A percentile compares a stretch with the other conserved stretches of the same genome.
Evolutionary conservation across 805 yeast species (phyloP).

Genomic region (Aciculoconidium aculeatum): DNA sequence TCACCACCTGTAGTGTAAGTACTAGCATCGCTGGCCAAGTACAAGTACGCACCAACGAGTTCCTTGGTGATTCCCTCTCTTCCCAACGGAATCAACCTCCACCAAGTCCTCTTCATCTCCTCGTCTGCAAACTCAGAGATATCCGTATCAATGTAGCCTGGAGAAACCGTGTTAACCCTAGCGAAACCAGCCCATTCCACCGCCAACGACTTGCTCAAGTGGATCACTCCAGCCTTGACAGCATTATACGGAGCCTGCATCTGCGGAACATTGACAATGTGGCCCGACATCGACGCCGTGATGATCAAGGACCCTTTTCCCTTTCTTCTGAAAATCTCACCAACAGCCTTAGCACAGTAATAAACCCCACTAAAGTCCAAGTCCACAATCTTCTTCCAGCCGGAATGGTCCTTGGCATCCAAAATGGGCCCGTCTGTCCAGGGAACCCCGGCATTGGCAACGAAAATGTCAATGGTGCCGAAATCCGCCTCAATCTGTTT

Average conservation of each 20-base stretch:
- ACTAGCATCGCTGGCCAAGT: constrained; percentile 40
- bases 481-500: constrained; percentile 56
- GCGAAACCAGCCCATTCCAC: constrained; percentile 46
- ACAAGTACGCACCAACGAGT: constrained; percentile 42
- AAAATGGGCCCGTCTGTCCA: constrained; percentile 39
- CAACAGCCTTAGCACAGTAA: constrained; percentile 39
- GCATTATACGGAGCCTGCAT: constrained; percentile 43
- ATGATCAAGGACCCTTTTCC: constrained; percentile 39
- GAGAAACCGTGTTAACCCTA: constrained; percentile 38
- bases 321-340: constrained; percentile 32
- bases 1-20: constrained; percentile 42
- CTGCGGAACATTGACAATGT: constrained; percentile 42
- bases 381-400: constrained; percentile 33
- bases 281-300: constrained; percentile 45
- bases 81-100: constrained; percentile 38
- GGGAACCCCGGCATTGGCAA: constrained; percentile 80
- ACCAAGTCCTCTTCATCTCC: constrained; percentile 32
- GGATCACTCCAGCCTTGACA: constrained; percentile 40
- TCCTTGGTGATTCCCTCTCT: constrained; percentile 40
- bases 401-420: constrained; percentile 30
- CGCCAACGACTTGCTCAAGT: constrained; percentile 39
- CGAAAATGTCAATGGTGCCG: constrained; percentile 75
- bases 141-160: constrained; percentile 39
- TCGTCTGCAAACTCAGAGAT: constrained; percentile 31
- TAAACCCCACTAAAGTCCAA: constrained; percentile 38